Percentiles rank a stretch among this genome's conserved stretches.
phyloP scores from a whole-genome alignment of 139 green algal genomes.

The Yamagishiella unicocca region DNA sequence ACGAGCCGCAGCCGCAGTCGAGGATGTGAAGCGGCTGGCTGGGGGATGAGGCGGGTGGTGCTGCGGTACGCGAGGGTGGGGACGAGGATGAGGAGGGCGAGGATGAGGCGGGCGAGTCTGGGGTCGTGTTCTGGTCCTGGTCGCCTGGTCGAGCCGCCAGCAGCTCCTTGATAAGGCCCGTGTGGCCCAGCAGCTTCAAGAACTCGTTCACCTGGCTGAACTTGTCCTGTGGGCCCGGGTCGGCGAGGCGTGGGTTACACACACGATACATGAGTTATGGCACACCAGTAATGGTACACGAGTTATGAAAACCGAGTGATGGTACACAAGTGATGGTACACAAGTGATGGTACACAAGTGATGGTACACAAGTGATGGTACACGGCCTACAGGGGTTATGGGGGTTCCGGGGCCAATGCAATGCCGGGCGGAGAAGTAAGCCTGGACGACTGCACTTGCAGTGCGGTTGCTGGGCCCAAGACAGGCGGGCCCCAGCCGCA shows the following conservation, averaged over 20 bases:
- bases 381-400: too few relatives aligned
- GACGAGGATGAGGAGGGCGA: neutral
- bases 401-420: too few relatives aligned
- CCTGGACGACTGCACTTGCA: too few relatives aligned
- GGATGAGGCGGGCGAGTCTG: neutral
- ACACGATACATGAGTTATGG: too few relatives aligned
- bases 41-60: neutral
- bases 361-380: too few relatives aligned
- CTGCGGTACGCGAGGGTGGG: neutral
- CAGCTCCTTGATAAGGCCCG: conserved; percentile 43
- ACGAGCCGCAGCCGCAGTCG: conserved; percentile 75
- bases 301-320: too few relatives aligned
- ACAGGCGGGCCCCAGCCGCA: neutral
- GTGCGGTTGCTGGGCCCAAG: too few relatives aligned
- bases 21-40: conserved; percentile 53
- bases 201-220: conserved; percentile 76
- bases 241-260: neutral
- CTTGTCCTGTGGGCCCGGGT: conserved; percentile 41
- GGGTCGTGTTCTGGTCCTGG: neutral
- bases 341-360: too few relatives aligned
- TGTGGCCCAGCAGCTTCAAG: conserved; percentile 68
- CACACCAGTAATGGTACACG: too few relatives aligned
- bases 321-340: too few relatives aligned
- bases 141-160: conserved; percentile 23
- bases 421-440: too few relatives aligned